A percentile compares a stretch with the other conserved stretches of the same genome.
Conservation (phyloP, 2,329 filamentous ascomycete species). For the Diplodia intermedia region DNA sequence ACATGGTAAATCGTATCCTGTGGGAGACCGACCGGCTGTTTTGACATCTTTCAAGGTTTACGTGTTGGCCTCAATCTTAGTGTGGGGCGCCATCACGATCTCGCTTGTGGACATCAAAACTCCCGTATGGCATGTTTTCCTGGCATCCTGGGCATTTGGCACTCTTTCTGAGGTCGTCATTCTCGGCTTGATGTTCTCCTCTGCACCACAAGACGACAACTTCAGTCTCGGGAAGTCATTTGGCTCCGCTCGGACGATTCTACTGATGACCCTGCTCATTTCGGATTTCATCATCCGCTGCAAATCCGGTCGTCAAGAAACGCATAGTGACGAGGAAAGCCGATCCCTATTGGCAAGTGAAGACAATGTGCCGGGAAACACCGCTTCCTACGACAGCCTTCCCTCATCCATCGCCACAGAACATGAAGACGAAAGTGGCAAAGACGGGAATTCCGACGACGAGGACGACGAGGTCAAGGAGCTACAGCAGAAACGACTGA, state of each 20-base stretch:
- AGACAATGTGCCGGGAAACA: not conserved
- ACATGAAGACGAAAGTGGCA: not conserved
- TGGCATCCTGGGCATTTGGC: not conserved
- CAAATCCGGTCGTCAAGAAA: not conserved
- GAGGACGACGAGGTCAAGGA: conserved; percentile 61
- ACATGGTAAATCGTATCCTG: not conserved
- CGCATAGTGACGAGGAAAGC: not conserved
- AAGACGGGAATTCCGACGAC: conserved; percentile 36
- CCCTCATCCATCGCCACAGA: not conserved
- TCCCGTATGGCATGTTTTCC: not conserved
- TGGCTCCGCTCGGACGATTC: not conserved
- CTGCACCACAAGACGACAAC: not conserved
- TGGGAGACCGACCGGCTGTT: not conserved
- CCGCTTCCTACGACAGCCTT: conserved; percentile 6
- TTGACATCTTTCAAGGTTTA: not conserved
- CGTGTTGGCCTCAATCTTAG: not conserved
- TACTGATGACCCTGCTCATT: not conserved
- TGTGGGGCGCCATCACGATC: not conserved
- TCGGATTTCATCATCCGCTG: not conserved
- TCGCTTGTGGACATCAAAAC: not conserved
- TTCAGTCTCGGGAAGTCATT: not conserved
- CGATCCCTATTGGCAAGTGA: not conserved
- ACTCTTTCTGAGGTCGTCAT: not conserved
- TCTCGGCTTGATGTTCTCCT: not conserved
- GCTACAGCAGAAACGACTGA: conserved; percentile 61